These are phyloP conservation scores for Candida verbasci DNA, from an alignment of 805 yeast species.

Conservation along the genomic window DNA sequence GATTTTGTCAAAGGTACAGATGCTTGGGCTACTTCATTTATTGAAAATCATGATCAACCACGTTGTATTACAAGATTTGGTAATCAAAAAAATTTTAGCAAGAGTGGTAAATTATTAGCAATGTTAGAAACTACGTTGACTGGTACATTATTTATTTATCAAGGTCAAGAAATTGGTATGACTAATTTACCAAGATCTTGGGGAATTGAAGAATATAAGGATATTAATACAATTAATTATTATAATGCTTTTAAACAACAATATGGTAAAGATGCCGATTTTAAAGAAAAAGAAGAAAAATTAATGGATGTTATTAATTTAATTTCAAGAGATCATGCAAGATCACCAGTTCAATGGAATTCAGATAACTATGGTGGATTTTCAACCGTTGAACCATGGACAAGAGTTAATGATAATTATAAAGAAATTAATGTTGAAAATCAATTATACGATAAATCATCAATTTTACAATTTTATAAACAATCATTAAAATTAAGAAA, in stretches of 20 bases:
- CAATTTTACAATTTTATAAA: conserved; percentile 45
- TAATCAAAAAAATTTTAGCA: conserved; percentile 28
- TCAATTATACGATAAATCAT: conserved; percentile 42
- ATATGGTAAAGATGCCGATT: conserved; percentile 23
- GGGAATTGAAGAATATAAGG: conserved; percentile 49
- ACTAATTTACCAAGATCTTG: conserved; percentile 44
- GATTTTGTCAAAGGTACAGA: conserved; percentile 44
- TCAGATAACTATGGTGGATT: conserved; percentile 42
- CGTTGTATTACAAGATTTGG: conserved; percentile 51
- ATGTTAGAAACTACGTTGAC: conserved; percentile 43
- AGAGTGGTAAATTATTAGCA: conserved; percentile 47
- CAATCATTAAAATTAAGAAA: conserved; percentile 42
- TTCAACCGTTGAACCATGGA: conserved; percentile 49
- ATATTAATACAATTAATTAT: conserved; percentile 44
- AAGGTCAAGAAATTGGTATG: conserved; percentile 61
- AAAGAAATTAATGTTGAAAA: conserved; percentile 45
- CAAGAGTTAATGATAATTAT: conserved; percentile 47
- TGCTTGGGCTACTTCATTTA: conserved; percentile 53
- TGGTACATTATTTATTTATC: conserved; percentile 55
- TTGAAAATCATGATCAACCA: conserved; percentile 60
- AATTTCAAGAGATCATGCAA: conserved; percentile 48
- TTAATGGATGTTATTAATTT: conserved; percentile 31
- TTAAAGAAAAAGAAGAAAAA: conserved; percentile 14
- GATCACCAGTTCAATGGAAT: conserved; percentile 58
- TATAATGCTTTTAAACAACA: conserved; percentile 27